phyloP scores from a whole-genome alignment of 192 early-diverging fungal genomes.

The Chytriomyces confervae region DNA sequence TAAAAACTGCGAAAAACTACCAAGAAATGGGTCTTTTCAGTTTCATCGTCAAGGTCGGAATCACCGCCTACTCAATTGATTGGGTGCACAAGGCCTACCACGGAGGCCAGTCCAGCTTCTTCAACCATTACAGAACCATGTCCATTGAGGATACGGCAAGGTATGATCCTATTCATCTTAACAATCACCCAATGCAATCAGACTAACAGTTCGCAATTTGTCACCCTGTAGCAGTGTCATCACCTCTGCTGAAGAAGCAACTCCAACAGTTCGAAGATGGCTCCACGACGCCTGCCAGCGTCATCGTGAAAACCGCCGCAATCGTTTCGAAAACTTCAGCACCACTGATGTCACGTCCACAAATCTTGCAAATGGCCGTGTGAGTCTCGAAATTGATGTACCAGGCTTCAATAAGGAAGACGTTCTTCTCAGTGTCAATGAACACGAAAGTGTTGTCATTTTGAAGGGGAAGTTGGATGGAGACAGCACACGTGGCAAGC shows the following conservation, averaged over 20 bases:
- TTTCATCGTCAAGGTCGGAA: constrained; percentile 34
- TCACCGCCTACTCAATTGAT: constrained; percentile 36
- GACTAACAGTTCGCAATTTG: too few species aligned
- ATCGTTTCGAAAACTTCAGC: neutral
- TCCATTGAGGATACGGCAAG: too few species aligned
- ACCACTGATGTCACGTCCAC: too few species aligned
- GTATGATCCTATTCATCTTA: too few species aligned
- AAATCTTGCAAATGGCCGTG: too few species aligned
- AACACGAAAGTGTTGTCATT: too few species aligned
- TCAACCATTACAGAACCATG: too few species aligned
- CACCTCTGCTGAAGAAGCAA: neutral
- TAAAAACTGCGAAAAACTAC: neutral
- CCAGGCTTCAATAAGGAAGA: too few species aligned
- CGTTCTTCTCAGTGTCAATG: too few species aligned
- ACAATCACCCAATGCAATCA: too few species aligned
- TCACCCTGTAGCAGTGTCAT: neutral
- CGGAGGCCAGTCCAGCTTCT: neutral
- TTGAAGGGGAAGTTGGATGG: too few species aligned
- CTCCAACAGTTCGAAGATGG: constrained; percentile 8
- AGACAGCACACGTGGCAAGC: neutral
- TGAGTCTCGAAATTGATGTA: too few species aligned
- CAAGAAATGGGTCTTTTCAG: constrained; percentile 39
- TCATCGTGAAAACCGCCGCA: neutral
- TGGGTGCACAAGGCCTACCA: constrained; percentile 19
- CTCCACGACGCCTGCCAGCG: neutral